Percentiles rank a stretch among this genome's conserved stretches.
These are phyloP conservation scores for Cyberlindnera xylosilytica DNA, from an alignment of 805 yeast genomes.

Conservation along the genomic window DNA sequence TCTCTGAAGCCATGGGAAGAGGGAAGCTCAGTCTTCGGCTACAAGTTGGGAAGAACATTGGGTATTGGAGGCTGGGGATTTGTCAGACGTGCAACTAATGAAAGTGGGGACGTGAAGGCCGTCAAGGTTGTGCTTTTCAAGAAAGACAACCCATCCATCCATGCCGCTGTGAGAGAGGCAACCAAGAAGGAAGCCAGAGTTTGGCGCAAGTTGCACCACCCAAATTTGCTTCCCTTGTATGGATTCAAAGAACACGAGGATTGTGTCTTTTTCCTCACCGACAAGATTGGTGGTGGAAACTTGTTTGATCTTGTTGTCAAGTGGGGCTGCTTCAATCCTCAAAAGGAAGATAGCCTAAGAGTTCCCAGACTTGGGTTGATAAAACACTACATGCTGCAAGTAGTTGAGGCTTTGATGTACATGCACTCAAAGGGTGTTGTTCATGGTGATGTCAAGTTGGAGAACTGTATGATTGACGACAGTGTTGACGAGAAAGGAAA, in stretches of 20 bases:
- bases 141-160: constrained; percentile 29
- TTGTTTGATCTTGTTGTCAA: constrained; percentile 68
- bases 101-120: constrained; percentile 37
- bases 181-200: constrained; percentile 70
- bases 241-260: constrained; percentile 58
- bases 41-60: constrained; percentile 65
- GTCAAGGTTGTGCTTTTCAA: constrained; percentile 60
- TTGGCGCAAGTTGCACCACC: constrained; percentile 70
- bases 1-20: constrained; percentile 44
- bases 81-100: constrained; percentile 56
- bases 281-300: constrained; percentile 71
- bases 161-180: constrained; percentile 44
- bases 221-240: constrained; percentile 59
- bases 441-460: constrained; percentile 77
- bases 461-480: constrained; percentile 63
- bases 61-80: constrained; percentile 93
- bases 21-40: constrained; percentile 64
- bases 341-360: constrained; percentile 28
- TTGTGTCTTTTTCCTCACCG: constrained; percentile 71
- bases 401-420: constrained; percentile 56
- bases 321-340: constrained; percentile 51
- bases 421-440: constrained; percentile 66
- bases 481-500: constrained; percentile 26
- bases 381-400: constrained; percentile 44
- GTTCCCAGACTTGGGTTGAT: constrained; percentile 35